phyloP scores from a whole-genome alignment of 2,329 filamentous ascomycete genomes.

The Chaetomium strumarium region DNA sequence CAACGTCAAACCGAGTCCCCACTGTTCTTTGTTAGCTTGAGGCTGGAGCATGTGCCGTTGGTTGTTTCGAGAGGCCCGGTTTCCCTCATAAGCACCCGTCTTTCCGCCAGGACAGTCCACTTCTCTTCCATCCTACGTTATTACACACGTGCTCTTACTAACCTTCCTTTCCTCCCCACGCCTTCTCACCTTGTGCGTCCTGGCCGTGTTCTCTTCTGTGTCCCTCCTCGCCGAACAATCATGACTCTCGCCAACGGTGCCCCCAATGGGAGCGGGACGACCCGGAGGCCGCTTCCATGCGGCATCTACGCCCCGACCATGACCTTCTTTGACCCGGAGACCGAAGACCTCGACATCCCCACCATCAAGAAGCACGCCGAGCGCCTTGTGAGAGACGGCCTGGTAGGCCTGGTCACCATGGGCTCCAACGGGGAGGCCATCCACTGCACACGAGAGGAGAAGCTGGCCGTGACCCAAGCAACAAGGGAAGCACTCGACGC shows the following conservation, averaged over 20 bases:
- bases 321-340: slow-evolving; percentile 82
- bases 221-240: slow-evolving; percentile 13
- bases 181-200: slow-evolving; percentile 5
- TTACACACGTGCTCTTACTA: slow-evolving; percentile 9
- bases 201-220: slow-evolving; percentile 3
- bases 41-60: slow-evolving; percentile 28
- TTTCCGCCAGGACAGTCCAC: slow-evolving; percentile 6
- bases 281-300: slow-evolving; percentile 58
- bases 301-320: slow-evolving; percentile 86
- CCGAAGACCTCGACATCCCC: slow-evolving; percentile 77
- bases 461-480: slow-evolving; percentile 65
- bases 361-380: slow-evolving; percentile 75
- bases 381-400: slow-evolving; percentile 68
- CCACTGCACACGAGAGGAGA: slow-evolving; percentile 74
- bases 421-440: slow-evolving; percentile 88
- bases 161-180: slow-evolving; percentile 8
- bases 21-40: slow-evolving; percentile 30
- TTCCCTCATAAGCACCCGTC: slow-evolving; percentile 30
- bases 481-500: slow-evolving; percentile 77
- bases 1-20: slow-evolving; percentile 28
- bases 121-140: slow-evolving; percentile 5
- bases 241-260: slow-evolving; percentile 33
- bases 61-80: slow-evolving; percentile 16
- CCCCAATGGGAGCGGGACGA: slow-evolving; percentile 33
- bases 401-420: slow-evolving; percentile 79